phyloP scores from a whole-genome alignment of 495 filamentous ascomycete species.

The Annulohypoxylon stygium region DNA sequence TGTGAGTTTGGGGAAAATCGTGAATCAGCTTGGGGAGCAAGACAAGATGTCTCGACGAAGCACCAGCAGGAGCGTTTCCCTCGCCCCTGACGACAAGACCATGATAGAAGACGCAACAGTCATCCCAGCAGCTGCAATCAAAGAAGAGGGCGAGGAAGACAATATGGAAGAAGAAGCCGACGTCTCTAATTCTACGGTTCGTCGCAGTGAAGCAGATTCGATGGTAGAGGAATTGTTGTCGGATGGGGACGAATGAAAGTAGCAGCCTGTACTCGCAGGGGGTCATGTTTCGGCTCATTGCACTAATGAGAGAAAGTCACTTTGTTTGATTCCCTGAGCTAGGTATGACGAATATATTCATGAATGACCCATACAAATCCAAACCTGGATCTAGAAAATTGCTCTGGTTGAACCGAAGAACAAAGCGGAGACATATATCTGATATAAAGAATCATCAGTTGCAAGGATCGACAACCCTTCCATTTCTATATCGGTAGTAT shows the following conservation, averaged over 20 bases:
- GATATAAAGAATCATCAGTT: too few relatives aligned
- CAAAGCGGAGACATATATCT: background rate
- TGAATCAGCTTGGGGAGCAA: slow-evolving; percentile 65
- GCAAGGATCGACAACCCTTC: too few relatives aligned
- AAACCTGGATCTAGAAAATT: background rate
- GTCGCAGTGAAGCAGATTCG: slow-evolving; percentile 46
- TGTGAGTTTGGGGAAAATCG: slow-evolving; percentile 71
- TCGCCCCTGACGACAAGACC: slow-evolving; percentile 46
- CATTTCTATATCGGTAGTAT: too few relatives aligned
- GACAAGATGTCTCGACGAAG: slow-evolving; percentile 54
- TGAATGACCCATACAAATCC: background rate
- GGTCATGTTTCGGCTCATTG: slow-evolving; percentile 21
- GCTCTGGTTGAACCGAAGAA: background rate
- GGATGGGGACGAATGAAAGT: slow-evolving; percentile 56
- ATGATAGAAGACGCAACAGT: slow-evolving; percentile 50
- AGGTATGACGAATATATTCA: background rate
- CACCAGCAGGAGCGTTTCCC: slow-evolving; percentile 53
- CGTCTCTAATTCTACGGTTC: slow-evolving; percentile 15
- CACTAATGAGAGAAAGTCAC: slow-evolving; percentile 32
- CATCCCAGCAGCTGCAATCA: slow-evolving; percentile 51
- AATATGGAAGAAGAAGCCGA: slow-evolving; percentile 47
- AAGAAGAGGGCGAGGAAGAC: slow-evolving; percentile 55
- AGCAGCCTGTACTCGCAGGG: slow-evolving; percentile 11
- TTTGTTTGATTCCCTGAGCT: slow-evolving; percentile 5
- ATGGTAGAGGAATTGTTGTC: slow-evolving; percentile 61